Evolutionary conservation across 108 stramenopile genomes (phyloP), one percentile per base, ranked within the genome.

Genomic region (Nitzschia palea): DNA sequence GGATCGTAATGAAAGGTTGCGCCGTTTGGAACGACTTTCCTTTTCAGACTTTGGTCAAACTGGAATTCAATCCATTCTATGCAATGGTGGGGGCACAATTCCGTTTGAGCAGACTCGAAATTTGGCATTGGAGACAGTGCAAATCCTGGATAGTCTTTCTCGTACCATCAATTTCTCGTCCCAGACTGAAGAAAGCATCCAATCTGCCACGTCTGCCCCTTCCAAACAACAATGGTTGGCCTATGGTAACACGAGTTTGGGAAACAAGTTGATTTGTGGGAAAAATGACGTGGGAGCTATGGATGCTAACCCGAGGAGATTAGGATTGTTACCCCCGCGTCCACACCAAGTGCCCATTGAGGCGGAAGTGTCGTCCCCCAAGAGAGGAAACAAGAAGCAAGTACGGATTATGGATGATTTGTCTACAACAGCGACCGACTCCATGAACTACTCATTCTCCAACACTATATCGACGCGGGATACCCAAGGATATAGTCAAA

Each of bases 61-160:
- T 4, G 20, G 51, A 26, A 22, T 52, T 25, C 51, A 28, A 56
- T 40, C 37, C 10, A 6, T 40, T 6, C 37, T 40, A 6, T 40
- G 37, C 12, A 12, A 12, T 10, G 12, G 12, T 12, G 33, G 6
- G 1, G 55, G 17, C 20, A 27, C 30, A 56, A 20, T 2, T n/a
- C 20, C 55, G 30, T n/a, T 12, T 1, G 14, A 60, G 8, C 29
- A 60, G 10, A 40, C 23, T 1, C 18, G 14, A 14, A 26, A 15
- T 14, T 20, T 60, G 1, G 59, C 40, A 1, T 60, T 60, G 40
- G 59, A 60, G 25, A 40, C 59, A 18, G 43, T 60, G 59, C 37
- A 60, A 15, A 60, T 60, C 2, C 17, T 60, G n/a, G 37, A 42
- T 4, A 40, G 4, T 1, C 12, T 60, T 36, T 42, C 6, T 23